phyloP scores from a whole-genome alignment of 2,329 filamentous ascomycete species.

The Herpotrichia juniperi region DNA sequence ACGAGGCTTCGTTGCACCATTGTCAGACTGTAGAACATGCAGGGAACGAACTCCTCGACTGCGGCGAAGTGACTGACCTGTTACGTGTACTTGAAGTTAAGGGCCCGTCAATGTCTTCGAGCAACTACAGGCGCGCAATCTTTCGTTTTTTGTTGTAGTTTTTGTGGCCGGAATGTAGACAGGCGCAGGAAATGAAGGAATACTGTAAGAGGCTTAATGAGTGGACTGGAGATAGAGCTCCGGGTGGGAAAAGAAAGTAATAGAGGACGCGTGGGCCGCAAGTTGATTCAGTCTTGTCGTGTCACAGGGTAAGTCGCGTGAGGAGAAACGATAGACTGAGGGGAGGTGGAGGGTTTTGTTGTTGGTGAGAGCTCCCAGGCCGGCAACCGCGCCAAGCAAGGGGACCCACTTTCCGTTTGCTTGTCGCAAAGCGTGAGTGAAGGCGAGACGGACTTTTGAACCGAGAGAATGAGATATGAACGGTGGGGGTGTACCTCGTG shows the following conservation, averaged over 20 bases:
- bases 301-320: conserved; percentile 21
- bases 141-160: conserved; percentile 3
- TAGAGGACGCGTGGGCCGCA: conserved; percentile 12
- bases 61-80: conserved; percentile 5
- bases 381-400: conserved; percentile 1
- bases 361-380: background rate
- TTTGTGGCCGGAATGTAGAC: conserved; percentile 21
- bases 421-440: background rate
- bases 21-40: conserved; percentile 10
- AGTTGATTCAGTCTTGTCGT: conserved; percentile 8
- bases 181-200: conserved; percentile 22
- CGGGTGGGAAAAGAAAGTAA: conserved; percentile 28
- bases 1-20: conserved; percentile 1
- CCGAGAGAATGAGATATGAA: too few species aligned
- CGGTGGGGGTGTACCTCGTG: too few species aligned
- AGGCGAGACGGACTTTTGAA: too few species aligned
- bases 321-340: conserved; percentile 8
- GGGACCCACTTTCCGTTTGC: conserved; percentile 3
- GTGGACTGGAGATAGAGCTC: conserved; percentile 38
- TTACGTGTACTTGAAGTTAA: background rate
- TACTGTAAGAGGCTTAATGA: conserved; percentile 35
- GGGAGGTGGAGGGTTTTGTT: conserved; percentile 10
- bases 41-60: background rate
- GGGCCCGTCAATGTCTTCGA: background rate
- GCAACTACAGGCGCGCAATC: background rate